These are phyloP conservation scores for Casuarina cunninghamiana DNA, from an alignment of 306 rosid species.

Conservation along the genomic window DNA sequence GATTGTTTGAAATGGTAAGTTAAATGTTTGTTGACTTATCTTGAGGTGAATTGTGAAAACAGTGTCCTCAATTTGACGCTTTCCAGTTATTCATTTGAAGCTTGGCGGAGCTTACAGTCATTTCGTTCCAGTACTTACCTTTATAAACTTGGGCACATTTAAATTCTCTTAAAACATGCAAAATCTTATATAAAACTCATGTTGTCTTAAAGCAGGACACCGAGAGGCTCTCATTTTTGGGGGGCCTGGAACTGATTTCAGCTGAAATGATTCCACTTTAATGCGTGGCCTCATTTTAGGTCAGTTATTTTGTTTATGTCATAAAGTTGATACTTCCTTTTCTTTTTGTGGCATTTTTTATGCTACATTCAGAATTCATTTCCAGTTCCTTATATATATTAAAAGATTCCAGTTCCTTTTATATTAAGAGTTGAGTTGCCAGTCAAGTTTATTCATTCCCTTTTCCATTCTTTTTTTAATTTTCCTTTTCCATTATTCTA, in stretches of 20 bases:
- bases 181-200: conserved; percentile 63
- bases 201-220: conserved; percentile 73
- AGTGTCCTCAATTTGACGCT: conserved; percentile 7
- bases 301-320: conserved; percentile 67
- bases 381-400: conserved; percentile 39
- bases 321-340: conserved; percentile 39
- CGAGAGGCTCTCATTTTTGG: conserved; percentile 69
- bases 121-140: conserved; percentile 59
- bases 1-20: conserved; percentile 20
- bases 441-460: conserved; percentile 25
- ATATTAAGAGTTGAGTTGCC: conserved; percentile 32
- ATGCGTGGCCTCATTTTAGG: conserved; percentile 78
- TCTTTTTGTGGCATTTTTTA: conserved; percentile 48
- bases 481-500: conserved; percentile 15
- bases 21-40: conserved; percentile 9
- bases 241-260: conserved; percentile 70
- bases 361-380: conserved; percentile 53
- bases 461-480: background rate
- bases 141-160: conserved; percentile 54
- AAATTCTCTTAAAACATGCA: conserved; percentile 40
- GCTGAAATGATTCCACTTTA: conserved; percentile 75
- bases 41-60: conserved; percentile 3
- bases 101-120: conserved; percentile 40
- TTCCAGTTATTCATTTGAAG: conserved; percentile 37
- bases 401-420: conserved; percentile 39